Conservation (phyloP, 1,284 basidiomycete species). For the Tetrapyrgos nigripes region DNA sequence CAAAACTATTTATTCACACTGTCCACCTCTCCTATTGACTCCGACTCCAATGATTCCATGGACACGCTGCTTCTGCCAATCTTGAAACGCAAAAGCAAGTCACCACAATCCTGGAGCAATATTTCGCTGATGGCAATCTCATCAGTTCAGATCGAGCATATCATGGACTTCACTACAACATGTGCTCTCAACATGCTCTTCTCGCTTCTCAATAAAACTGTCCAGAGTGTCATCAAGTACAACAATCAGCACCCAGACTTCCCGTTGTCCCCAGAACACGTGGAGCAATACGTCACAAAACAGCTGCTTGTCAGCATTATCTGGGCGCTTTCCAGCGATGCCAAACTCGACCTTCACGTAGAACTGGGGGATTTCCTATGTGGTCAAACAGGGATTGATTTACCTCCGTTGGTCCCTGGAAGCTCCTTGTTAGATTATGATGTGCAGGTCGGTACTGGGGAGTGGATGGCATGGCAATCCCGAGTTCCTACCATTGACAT, state of each 20-base stretch:
- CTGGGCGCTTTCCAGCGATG: conserved; percentile 98
- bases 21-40: conserved; percentile 81
- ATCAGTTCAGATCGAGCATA: conserved; percentile 90
- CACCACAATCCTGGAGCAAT: conserved; percentile 78
- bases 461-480: conserved; percentile 93
- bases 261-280: conserved; percentile 82
- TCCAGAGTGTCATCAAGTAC: conserved; percentile 94
- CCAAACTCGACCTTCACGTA: conserved; percentile 88
- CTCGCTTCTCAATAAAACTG: conserved; percentile 96
- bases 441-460: conserved; percentile 85
- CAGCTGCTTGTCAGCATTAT: conserved; percentile 93
- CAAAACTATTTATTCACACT: conserved; percentile 87
- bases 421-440: conserved; percentile 95
- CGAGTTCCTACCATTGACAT: conserved; percentile 96
- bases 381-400: conserved; percentile 87
- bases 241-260: conserved; percentile 96
- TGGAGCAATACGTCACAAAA: conserved; percentile 92
- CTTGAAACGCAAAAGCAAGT: conserved; percentile 85
- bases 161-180: conserved; percentile 97
- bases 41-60: conserved; percentile 85
- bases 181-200: conserved; percentile 96
- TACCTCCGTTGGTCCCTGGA: conserved; percentile 79
- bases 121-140: conserved; percentile 85
- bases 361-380: conserved; percentile 91
- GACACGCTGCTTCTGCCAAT: conserved; percentile 68